Conservation (phyloP, 129 eudicot species). For the Centella asiatica region DNA sequence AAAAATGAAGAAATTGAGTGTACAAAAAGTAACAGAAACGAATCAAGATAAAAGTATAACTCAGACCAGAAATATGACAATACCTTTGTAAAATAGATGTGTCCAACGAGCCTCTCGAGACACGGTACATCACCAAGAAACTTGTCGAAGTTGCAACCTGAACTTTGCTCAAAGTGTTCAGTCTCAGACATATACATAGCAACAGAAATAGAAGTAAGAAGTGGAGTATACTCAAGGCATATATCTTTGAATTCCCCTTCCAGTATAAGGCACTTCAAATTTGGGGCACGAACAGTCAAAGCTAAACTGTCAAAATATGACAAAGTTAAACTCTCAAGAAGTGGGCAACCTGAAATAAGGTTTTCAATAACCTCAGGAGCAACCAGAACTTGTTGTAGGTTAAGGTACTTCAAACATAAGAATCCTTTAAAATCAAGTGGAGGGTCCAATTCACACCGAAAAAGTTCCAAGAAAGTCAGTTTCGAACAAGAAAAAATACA, state of each 20-base stretch:
- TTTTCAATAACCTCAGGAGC: conserved; percentile 62
- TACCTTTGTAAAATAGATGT: conserved; percentile 90
- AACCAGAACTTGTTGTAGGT: conserved; percentile 76
- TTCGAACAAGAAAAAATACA: conserved; percentile 54
- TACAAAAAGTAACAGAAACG: background rate
- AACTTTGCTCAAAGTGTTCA: conserved; percentile 76
- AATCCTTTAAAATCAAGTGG: conserved; percentile 70
- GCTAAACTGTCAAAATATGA: conserved; percentile 86
- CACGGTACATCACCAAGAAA: conserved; percentile 86
- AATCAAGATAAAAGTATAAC: background rate
- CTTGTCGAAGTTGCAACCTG: conserved; percentile 78
- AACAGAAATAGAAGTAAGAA: conserved; percentile 56
- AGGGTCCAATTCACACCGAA: conserved; percentile 86
- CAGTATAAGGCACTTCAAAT: conserved; percentile 58
- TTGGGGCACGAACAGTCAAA: conserved; percentile 77
- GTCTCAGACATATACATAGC: conserved; percentile 78
- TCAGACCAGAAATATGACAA: background rate
- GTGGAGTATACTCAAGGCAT: conserved; percentile 72
- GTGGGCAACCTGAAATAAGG: conserved; percentile 79
- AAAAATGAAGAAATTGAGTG: background rate
- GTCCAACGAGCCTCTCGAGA: conserved; percentile 76
- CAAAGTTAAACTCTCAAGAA: conserved; percentile 77
- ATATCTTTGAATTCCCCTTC: conserved; percentile 95
- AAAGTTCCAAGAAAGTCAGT: conserved; percentile 66
- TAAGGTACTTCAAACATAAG: conserved; percentile 45